Conservation (phyloP, 2,329 filamentous ascomycete species). For the Botrytis tulipae region DNA sequence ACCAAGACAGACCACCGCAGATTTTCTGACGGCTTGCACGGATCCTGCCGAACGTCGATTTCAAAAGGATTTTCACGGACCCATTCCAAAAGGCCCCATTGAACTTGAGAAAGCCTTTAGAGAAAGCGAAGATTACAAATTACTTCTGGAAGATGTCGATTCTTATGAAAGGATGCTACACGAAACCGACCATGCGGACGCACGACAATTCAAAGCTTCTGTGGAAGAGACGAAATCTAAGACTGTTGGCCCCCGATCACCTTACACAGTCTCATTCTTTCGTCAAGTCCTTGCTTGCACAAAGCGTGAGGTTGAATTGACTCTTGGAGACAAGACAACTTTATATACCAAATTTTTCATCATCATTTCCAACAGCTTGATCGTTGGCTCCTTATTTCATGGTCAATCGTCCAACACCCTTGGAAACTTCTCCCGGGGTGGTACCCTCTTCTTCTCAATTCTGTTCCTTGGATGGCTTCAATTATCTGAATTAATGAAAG, state of each 20-base stretch:
- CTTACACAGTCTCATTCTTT: slow-evolving; percentile 73
- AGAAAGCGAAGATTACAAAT: slow-evolving; percentile 59
- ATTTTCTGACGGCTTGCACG: slow-evolving; percentile 74
- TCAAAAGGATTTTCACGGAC: slow-evolving; percentile 55
- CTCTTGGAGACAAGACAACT: slow-evolving; percentile 71
- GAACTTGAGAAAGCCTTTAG: slow-evolving; percentile 66
- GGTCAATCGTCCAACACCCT: slow-evolving; percentile 58
- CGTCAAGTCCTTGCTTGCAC: slow-evolving; percentile 69
- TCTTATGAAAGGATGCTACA: slow-evolving; percentile 58
- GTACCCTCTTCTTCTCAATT: slow-evolving; percentile 65
- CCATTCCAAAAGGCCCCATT: slow-evolving; percentile 58
- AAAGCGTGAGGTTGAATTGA: slow-evolving; percentile 74
- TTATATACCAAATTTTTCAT: slow-evolving; percentile 79
- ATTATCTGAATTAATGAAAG: slow-evolving; percentile 74
- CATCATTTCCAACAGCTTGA: slow-evolving; percentile 69
- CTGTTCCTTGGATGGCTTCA: slow-evolving; percentile 70
- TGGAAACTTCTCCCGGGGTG: slow-evolving; percentile 62
- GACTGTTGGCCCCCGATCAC: slow-evolving; percentile 65
- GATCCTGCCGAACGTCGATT: slow-evolving; percentile 71
- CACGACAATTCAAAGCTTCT: slow-evolving; percentile 62
- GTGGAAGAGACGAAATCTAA: slow-evolving; percentile 67
- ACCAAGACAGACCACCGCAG: slow-evolving; percentile 64
- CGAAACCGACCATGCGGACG: slow-evolving; percentile 57
- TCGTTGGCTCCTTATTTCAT: slow-evolving; percentile 78
- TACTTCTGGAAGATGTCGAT: slow-evolving; percentile 59